phyloP scores from a whole-genome alignment of 805 yeast species.

The Kluyveromyces dobzhanskii region DNA sequence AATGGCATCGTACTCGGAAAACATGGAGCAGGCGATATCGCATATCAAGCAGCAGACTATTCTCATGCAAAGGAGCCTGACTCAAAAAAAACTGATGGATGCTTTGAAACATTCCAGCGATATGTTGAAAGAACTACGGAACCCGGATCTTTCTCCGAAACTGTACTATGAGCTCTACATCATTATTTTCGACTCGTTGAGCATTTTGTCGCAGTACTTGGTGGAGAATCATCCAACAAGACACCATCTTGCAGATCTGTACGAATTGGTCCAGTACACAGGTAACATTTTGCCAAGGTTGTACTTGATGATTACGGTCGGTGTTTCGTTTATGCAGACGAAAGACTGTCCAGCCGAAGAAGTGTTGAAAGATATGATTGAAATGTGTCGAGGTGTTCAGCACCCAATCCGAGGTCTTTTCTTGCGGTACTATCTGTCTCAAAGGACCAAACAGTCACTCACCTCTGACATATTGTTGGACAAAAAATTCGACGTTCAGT shows the following conservation, averaged over 20 bases:
- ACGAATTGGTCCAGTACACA: constrained; percentile 91
- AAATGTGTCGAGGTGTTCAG: constrained; percentile 96
- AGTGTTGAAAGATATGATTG: constrained; percentile 91
- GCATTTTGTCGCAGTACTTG: constrained; percentile 54
- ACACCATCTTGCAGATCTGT: constrained; percentile 74
- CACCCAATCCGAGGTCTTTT: constrained; percentile 91
- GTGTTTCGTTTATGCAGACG: constrained; percentile 75
- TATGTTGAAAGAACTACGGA: constrained; percentile 72
- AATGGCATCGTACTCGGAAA: constrained; percentile 22
- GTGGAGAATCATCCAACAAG: constrained; percentile 58
- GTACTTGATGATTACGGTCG: constrained; percentile 92
- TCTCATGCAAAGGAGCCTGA: constrained; percentile 68
- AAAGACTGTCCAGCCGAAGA: constrained; percentile 76
- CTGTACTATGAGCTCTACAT: constrained; percentile 90
- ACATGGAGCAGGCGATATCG: constrained; percentile 20
- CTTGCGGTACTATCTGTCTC: constrained; percentile 80
- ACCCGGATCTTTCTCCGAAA: constrained; percentile 69
- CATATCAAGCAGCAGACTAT: constrained; percentile 60
- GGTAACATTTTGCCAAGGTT: constrained; percentile 89
- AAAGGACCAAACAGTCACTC: constrained; percentile 53
- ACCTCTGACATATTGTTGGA: constrained; percentile 18
- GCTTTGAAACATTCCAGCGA: constrained; percentile 83
- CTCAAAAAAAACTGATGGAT: constrained; percentile 66
- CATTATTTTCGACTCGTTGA: constrained; percentile 73
- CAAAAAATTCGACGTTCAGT: constrained; percentile 41